Evolutionary conservation across 208 protist species (phyloP), one percentile per base, ranked within the genome.

Genomic region (Vickermania spadyakhi): DNA sequence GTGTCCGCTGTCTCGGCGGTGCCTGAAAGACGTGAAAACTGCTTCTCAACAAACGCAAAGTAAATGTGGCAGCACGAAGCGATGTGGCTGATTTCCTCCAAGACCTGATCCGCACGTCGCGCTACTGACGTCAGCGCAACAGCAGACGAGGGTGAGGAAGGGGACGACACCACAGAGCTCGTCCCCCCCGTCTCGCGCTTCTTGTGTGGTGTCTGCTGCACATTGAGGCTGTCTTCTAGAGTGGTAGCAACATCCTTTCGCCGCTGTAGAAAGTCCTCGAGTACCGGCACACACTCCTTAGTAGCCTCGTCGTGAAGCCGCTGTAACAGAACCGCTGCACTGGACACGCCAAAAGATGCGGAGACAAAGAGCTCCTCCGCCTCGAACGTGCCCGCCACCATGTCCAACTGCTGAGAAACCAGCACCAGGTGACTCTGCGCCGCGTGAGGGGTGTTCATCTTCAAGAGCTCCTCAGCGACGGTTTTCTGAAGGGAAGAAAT

Each of bases 61-160:
- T 94, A 94, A 4, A 91, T 58, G 60, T 89, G 75, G 45, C 81
- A 88, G 67, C 86, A 94, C n/a, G 83, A 89, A 2, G 89, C 83
- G 23, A 94, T 70, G 66, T 94, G 86, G 31, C 73, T 75, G 68
- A 89, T 91, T 58, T 94, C 86, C 62, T 94, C 86, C 22, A 94
- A 63, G 50, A 82, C 77, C 69, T 89, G 75, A 73, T 94, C 86
- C 0, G 74, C 77, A 3, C 72, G 80, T 4, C 86, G 83, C 31
- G 84, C 74, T 52, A 81, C 84, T 26, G 72, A 65, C 0, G 72
- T 61, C 36, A 45, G 36, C 36, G 36, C 36, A 7, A 45, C 18
- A 45, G 36, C 36, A 45, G 11, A n/a, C 27, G 36, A 61, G 26
- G 60, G 27, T 27, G 41, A 29, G 36, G 68, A 52, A 13, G 57